Percentiles rank a stretch among this genome's conserved stretches.
phyloP scores from a whole-genome alignment of 495 filamentous ascomycete species.

The Penicillium paxilli region DNA sequence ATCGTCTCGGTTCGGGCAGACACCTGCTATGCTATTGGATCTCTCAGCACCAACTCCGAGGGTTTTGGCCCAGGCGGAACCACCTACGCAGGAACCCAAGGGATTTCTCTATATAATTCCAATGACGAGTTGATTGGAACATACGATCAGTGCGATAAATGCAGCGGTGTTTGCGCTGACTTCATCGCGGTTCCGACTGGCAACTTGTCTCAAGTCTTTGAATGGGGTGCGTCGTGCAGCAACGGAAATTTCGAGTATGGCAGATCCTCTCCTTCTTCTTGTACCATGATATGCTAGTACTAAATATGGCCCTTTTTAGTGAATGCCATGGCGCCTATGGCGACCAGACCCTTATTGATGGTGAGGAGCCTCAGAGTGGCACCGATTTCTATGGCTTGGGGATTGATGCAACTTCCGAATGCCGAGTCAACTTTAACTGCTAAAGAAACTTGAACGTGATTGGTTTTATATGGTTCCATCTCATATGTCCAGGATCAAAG shows the following conservation, averaged over 20 bases:
- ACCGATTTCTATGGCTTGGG: conserved; percentile 1
- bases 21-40: not conserved
- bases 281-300: not conserved
- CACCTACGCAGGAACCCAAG: not conserved
- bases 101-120: not conserved
- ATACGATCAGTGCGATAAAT: not conserved
- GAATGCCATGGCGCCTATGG: conserved; percentile 5
- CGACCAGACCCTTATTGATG: conserved; percentile 2
- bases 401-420: not conserved
- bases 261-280: not conserved
- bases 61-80: not conserved
- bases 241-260: not conserved
- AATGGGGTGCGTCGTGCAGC: not conserved
- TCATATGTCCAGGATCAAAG: too few species aligned
- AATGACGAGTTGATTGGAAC: not conserved
- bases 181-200: not conserved
- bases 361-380: not conserved
- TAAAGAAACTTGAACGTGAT: too few species aligned
- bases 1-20: not conserved
- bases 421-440: not conserved
- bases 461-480: too few species aligned
- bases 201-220: not conserved
- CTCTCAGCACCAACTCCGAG: not conserved
- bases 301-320: not conserved
- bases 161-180: not conserved